Conservation (phyloP, 2,329 filamentous ascomycete genomes). For the Pleochaeta shiraiana region DNA sequence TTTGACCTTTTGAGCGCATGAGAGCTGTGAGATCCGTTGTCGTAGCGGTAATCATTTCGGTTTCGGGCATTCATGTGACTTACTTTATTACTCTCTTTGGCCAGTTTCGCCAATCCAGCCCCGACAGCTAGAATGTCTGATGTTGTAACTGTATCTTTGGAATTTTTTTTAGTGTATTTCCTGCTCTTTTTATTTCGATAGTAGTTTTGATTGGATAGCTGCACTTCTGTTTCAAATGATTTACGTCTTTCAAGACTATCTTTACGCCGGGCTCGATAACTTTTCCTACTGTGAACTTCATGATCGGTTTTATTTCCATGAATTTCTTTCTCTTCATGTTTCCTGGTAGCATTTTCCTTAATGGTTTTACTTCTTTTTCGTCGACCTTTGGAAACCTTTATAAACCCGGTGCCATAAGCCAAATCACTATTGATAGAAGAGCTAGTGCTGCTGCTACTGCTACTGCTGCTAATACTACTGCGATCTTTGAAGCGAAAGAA, state of each 20-base stretch:
- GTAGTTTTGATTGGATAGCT: background rate
- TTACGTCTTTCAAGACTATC: background rate
- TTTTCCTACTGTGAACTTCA: constrained; percentile 5
- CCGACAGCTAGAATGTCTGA: constrained; percentile 26
- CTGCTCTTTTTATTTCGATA: background rate
- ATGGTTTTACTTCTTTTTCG: constrained; percentile 9
- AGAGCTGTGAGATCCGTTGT: constrained; percentile 11
- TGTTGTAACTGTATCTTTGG: constrained; percentile 18
- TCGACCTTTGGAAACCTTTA: constrained; percentile 14
- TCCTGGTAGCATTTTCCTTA: background rate
- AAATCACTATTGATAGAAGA: constrained; percentile 47
- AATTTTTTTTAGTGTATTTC: background rate
- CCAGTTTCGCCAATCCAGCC: constrained; percentile 25
- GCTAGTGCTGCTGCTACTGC: constrained; percentile 35
- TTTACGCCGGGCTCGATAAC: background rate
- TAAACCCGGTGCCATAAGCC: constrained; percentile 40
- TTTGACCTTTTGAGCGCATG: constrained; percentile 10
- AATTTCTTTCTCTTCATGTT: constrained; percentile 6
- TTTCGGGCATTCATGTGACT: constrained; percentile 9
- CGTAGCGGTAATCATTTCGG: constrained; percentile 3
- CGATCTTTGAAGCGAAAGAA: constrained; percentile 34
- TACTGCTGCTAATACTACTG: constrained; percentile 39
- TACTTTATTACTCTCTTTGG: constrained; percentile 20
- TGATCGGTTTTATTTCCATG: constrained; percentile 15
- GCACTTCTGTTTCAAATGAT: background rate